Percentiles rank a stretch among this genome's conserved stretches.
phyloP scores from a whole-genome alignment of 75 land plant genomes.

The Pinus tabuliformis region DNA sequence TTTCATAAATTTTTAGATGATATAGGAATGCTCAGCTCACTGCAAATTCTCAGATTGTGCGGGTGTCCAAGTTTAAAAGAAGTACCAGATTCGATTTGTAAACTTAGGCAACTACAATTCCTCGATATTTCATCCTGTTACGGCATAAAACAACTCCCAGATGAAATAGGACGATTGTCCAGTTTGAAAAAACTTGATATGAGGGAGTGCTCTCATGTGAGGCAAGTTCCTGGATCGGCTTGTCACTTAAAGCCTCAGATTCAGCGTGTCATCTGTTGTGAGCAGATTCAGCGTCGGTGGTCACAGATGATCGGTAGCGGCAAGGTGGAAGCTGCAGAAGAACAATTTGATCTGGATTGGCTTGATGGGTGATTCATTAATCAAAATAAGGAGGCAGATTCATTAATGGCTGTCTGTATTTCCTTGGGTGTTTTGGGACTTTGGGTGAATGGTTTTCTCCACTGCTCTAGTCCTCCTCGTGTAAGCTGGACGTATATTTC shows the following conservation, averaged over 20 bases:
- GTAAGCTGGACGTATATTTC: no score
- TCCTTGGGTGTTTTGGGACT: no score
- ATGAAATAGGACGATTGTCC: slow-evolving; percentile 20
- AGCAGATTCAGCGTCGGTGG: slow-evolving; percentile 18
- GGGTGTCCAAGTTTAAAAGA: slow-evolving; percentile 33
- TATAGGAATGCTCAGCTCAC: slow-evolving; percentile 24
- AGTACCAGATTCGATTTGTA: slow-evolving; percentile 36
- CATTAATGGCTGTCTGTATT: no score
- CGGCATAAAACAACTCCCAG: slow-evolving; percentile 32
- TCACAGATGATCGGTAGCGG: slow-evolving; percentile 15
- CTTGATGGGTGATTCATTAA: slow-evolving; percentile 8
- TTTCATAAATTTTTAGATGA: slow-evolving; percentile 32
- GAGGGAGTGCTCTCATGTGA: slow-evolving; percentile 44
- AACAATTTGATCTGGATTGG: slow-evolving; percentile 37
- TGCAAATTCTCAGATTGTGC: slow-evolving; percentile 32
- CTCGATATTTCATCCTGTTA: slow-evolving; percentile 56
- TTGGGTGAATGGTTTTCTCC: no score
- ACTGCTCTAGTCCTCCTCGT: no score
- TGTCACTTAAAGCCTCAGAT: slow-evolving; percentile 13
- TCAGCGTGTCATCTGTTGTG: slow-evolving; percentile 46
- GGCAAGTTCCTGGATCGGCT: slow-evolving; percentile 27
- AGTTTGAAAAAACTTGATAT: slow-evolving; percentile 56
- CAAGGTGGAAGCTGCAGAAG: slow-evolving; percentile 33
- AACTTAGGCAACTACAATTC: slow-evolving; percentile 27
- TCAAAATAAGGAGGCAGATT: no score